Conservation (phyloP, 129 eudicot genomes). For the Ambrosia trifida region DNA sequence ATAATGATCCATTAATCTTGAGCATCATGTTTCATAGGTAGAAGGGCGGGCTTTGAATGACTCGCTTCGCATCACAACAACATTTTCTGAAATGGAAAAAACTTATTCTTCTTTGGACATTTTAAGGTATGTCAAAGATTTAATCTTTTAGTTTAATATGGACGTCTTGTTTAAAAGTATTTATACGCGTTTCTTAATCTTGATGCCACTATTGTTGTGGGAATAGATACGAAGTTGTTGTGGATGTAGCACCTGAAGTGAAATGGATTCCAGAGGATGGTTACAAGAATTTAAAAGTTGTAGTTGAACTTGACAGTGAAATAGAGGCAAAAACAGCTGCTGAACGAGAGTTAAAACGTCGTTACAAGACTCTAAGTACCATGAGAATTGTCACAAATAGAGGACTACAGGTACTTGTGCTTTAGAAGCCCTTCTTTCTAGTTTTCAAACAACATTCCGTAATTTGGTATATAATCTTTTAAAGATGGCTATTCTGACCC, state of each 20-base stretch:
- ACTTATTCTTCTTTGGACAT: slow-evolving; percentile 54
- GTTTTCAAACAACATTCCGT: not conserved
- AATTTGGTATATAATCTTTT: not conserved
- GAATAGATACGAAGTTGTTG: slow-evolving; percentile 78
- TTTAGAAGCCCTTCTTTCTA: not conserved
- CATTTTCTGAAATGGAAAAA: slow-evolving; percentile 75
- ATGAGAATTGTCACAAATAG: slow-evolving; percentile 76
- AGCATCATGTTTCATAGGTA: slow-evolving; percentile 49
- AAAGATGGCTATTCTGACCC: not conserved
- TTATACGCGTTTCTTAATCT: not conserved
- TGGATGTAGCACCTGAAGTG: slow-evolving; percentile 89
- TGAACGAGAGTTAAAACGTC: slow-evolving; percentile 78
- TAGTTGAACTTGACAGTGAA: slow-evolving; percentile 90
- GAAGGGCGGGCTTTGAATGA: slow-evolving; percentile 81
- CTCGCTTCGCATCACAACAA: slow-evolving; percentile 69
- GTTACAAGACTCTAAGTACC: slow-evolving; percentile 71
- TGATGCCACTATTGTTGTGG: slow-evolving; percentile 14
- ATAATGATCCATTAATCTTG: not conserved
- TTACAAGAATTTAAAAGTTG: slow-evolving; percentile 82
- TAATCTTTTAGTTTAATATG: slow-evolving; percentile 2
- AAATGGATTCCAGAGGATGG: slow-evolving; percentile 86
- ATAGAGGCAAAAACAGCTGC: slow-evolving; percentile 78
- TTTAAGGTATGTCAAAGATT: slow-evolving; percentile 53
- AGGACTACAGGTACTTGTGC: slow-evolving; percentile 75
- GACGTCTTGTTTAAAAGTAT: not conserved